Base-by-base conservation (phyloP, 2,329 filamentous ascomycete genomes). In the Botrytis tulipae region DNA sequence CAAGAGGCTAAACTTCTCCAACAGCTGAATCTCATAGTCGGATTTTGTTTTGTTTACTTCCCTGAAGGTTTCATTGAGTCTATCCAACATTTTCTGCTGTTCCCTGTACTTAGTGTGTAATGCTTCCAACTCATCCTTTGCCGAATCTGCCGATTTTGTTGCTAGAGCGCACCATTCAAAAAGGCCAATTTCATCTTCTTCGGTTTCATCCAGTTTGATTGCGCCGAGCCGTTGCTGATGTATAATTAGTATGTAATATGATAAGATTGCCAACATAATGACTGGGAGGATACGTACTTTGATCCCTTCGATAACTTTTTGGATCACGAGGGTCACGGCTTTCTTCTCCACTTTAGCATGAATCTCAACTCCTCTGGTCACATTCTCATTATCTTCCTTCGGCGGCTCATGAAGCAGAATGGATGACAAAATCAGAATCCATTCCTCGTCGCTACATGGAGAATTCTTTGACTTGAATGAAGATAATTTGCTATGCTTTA, bases 161-260 rank as follows among this genome's bases (percentile, higher is more conserved):
- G 90, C 88, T 32, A 84, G 83, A 60, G 86, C 87, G 74, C 91
- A 92, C 92, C 92, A 95, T 73, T 92, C 89, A 75, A 92, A 91
- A 6, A 91, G 83, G 72, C 89, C 87, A 75, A 93, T 86, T 75
- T 87, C 87, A 74, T 89, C 87, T 61, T 88, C 86, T 48, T 75
- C 74, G 2, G 71, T 73, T 44, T 86, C 84, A 73, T 88, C 85
- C 76, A 94, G 83, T 7, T 85, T 83, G 74, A 95, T 86, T 35
- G 87, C 83, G 48, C 92, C 93, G n/a, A 94, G 86, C 42, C 86
- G 88, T 90, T 92, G 90, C 90, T 92, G 76, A 48, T 40, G 25
- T 25, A 63, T 66, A 16, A 68, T 78, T 73, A 77, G 77, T 71
- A 51, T 46, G 20, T 62, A 46, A 66, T 76, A 60, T 54, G 65